Conservation (phyloP, 805 yeast genomes). For the Blastobotrys chiropterorum region DNA sequence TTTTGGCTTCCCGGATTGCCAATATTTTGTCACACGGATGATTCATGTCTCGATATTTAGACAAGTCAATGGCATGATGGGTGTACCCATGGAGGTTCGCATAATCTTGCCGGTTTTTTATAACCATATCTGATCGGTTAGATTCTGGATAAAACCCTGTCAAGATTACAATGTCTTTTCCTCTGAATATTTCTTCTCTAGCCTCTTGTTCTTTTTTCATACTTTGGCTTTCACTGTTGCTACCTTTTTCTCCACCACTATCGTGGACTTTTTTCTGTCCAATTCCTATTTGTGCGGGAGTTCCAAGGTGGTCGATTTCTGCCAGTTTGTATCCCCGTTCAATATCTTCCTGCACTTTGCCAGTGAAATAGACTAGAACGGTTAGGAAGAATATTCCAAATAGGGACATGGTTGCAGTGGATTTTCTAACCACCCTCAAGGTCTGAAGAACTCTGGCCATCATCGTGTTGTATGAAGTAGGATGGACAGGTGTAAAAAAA, state of each 20-base stretch:
- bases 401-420: not conserved
- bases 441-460: not conserved
- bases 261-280: not conserved
- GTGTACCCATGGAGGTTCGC: constrained; percentile 29
- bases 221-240: not conserved
- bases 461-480: too few relatives aligned
- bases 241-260: not conserved
- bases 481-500: not conserved
- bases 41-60: constrained; percentile 15
- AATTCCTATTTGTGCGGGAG: not conserved
- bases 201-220: not conserved
- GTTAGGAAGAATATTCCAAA: not conserved
- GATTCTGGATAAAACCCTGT: not conserved
- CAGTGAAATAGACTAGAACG: not conserved
- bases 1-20: constrained; percentile 28
- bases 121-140: constrained; percentile 1
- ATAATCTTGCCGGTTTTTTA: constrained; percentile 27
- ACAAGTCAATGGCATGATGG: constrained; percentile 24
- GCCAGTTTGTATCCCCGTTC: not conserved
- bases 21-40: constrained; percentile 29
- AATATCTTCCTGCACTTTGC: not conserved
- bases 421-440: not conserved
- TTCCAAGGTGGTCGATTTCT: not conserved
- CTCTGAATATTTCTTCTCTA: not conserved
- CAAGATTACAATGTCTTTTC: not conserved